Evolutionary conservation across 805 yeast species (phyloP), one percentile per base, ranked within the genome.

Genomic region (Lipomyces japonicus): DNA sequence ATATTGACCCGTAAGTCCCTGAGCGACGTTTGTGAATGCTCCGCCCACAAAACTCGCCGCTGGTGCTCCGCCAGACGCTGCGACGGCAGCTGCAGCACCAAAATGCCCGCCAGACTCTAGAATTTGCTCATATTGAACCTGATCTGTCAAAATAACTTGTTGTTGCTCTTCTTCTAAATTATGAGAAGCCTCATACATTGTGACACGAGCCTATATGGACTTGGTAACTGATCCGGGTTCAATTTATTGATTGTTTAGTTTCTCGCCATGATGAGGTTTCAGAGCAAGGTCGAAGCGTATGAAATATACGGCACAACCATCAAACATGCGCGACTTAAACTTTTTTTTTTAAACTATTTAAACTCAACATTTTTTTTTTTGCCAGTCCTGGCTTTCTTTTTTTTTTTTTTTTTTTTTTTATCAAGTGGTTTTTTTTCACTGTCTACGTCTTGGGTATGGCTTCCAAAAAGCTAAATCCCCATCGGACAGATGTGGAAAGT

Each of bases 21-120:
- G 97, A 1, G 95, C 96, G 4, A 93, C 97, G 66, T 93, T 93
- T 53, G 79, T 75, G 63, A 87, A 87, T 21, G 86, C 87, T 46
- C 85, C 82, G 7, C 79, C 81, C 7, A 56, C 58, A 44, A 57
- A 50, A 0, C 58, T 56, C 31, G 55, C 43, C 4, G 58, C 57
- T 18, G 60, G 58, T n/a, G 61, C 53, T 10, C 54, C 54, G 4
- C 57, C 60, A 1, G 58, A 49, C 7, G 61, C 61, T 2, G 55
- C 60, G 12, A 56, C 55, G 2, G 59, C 58, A 7, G 61, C 55
- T 2, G 59, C 52, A 3, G 61, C 61, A 26, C 61, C 61, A 37
- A 45, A 57, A 39, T 57, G 61, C 5, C 61, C 61, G 16, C 60
- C 61, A 5, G 56, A 49, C 23, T 45, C 56, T 19, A 55, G 50